phyloP scores from a whole-genome alignment of 2,329 filamentous ascomycete species.

The Fusarium albidum region DNA sequence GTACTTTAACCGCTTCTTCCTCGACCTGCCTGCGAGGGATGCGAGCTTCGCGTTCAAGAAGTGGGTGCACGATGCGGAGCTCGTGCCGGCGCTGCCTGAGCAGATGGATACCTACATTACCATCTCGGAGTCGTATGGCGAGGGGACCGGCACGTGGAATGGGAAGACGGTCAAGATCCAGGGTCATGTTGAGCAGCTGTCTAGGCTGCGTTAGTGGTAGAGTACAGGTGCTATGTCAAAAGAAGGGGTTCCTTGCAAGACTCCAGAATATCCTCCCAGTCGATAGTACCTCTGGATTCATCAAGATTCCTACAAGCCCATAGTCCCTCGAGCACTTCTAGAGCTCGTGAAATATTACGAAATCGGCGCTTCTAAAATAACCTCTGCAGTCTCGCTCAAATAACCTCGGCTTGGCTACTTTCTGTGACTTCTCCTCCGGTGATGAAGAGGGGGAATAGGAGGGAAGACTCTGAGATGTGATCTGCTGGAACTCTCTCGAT shows the following conservation, averaged over 20 bases:
- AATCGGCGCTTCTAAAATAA: slow-evolving; percentile 1
- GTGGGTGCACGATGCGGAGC: too few relatives aligned
- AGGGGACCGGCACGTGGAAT: too few relatives aligned
- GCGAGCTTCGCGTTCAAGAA: too few relatives aligned
- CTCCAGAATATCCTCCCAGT: slow-evolving; percentile 11
- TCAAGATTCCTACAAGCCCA: background rate
- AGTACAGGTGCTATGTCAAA: background rate
- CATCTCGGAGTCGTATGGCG: too few relatives aligned
- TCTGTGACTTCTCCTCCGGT: slow-evolving; percentile 3
- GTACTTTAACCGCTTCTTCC: too few relatives aligned
- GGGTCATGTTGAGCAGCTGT: too few relatives aligned
- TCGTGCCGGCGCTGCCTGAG: too few relatives aligned
- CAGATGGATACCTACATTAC: too few relatives aligned
- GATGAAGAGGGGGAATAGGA: slow-evolving; percentile 10
- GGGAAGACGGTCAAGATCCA: too few relatives aligned
- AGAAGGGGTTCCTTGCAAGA: slow-evolving; percentile 1
- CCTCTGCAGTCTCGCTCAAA: background rate
- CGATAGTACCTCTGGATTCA: background rate
- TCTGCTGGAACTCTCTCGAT: background rate
- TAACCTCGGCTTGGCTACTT: background rate
- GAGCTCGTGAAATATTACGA: slow-evolving; percentile 3
- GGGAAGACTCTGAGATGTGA: background rate
- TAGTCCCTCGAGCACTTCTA: slow-evolving; percentile 1
- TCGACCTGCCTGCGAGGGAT: too few relatives aligned
- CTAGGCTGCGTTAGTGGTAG: too few relatives aligned